Evolutionary conservation across 1,139 yeast species (phyloP).

Genomic region (Yamadazyma pseudoaaseri): DNA sequence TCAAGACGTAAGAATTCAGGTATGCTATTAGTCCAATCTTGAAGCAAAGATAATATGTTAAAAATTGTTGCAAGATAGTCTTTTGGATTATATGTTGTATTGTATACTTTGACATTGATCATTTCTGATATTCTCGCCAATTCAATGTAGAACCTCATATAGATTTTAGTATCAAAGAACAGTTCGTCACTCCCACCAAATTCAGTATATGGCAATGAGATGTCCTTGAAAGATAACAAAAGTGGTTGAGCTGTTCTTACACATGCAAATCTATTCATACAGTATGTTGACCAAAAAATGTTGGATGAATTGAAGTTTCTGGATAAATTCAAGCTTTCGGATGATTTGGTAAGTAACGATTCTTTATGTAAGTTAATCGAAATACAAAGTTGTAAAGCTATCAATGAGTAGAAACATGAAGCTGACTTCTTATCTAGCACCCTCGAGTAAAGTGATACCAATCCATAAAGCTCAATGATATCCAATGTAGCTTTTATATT

Average conservation of each 20-base stretch:
- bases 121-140: constrained; percentile 25
- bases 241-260: constrained; percentile 28
- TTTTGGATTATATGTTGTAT: constrained; percentile 18
- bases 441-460: constrained; percentile 24
- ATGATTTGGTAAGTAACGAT: constrained; percentile 10
- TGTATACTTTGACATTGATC: constrained; percentile 23
- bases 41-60: constrained; percentile 18
- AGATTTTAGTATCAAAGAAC: constrained; percentile 14
- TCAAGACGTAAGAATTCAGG: constrained; percentile 20
- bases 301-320: constrained; percentile 10
- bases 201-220: constrained; percentile 8
- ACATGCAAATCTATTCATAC: constrained; percentile 26
- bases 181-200: constrained; percentile 10
- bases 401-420: constrained; percentile 22
- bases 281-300: constrained; percentile 28
- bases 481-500: constrained; percentile 18
- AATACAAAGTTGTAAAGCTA: constrained; percentile 27
- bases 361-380: constrained; percentile 26
- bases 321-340: constrained; percentile 5
- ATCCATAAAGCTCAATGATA: constrained; percentile 25
- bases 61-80: constrained; percentile 18
- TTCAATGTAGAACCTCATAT: constrained; percentile 21
- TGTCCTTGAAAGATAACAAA: constrained; percentile 19
- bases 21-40: constrained; percentile 22
- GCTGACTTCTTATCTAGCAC: constrained; percentile 28